These are phyloP conservation scores for Arctostaphylos glauca DNA, from an alignment of 148 eudicot species.

Conservation along the genomic window DNA sequence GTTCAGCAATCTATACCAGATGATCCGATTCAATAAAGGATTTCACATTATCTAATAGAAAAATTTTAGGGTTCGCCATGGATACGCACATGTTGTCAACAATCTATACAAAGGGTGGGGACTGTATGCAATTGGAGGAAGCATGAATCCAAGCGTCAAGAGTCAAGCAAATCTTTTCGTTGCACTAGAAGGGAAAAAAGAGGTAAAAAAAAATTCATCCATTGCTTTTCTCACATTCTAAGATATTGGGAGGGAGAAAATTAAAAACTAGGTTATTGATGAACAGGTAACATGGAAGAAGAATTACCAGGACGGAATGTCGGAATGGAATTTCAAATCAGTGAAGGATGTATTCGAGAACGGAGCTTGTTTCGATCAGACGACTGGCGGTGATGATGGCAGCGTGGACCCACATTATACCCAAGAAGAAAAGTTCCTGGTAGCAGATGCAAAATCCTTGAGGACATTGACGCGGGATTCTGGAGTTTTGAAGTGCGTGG, in stretches of 20 bases:
- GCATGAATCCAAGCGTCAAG: constrained; percentile 78
- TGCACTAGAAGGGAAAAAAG: constrained; percentile 59
- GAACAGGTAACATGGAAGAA: constrained; percentile 54
- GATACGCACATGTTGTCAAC: constrained; percentile 94
- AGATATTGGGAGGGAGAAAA: background rate
- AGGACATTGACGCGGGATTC: constrained; percentile 57
- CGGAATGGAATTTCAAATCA: constrained; percentile 44
- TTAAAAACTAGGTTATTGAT: background rate
- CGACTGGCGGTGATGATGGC: constrained; percentile 23
- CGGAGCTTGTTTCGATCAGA: constrained; percentile 60
- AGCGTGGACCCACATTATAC: constrained; percentile 54
- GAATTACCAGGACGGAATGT: constrained; percentile 14
- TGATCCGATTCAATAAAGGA: too few relatives aligned
- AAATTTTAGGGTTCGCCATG: constrained; percentile 59
- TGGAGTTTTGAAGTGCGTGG: constrained; percentile 61
- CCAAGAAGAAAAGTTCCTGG: constrained; percentile 42
- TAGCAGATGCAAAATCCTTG: constrained; percentile 50
- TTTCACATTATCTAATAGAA: background rate
- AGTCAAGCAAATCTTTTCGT: constrained; percentile 77
- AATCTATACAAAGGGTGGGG: constrained; percentile 86
- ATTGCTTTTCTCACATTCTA: background rate
- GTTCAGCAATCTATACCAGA: background rate
- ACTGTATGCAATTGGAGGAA: constrained; percentile 82
- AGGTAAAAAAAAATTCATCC: constrained; percentile 35
- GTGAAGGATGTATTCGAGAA: constrained; percentile 69